phyloP scores from a whole-genome alignment of 768 basidiomycete species.

The Boletus pseudo-olivaceus region DNA sequence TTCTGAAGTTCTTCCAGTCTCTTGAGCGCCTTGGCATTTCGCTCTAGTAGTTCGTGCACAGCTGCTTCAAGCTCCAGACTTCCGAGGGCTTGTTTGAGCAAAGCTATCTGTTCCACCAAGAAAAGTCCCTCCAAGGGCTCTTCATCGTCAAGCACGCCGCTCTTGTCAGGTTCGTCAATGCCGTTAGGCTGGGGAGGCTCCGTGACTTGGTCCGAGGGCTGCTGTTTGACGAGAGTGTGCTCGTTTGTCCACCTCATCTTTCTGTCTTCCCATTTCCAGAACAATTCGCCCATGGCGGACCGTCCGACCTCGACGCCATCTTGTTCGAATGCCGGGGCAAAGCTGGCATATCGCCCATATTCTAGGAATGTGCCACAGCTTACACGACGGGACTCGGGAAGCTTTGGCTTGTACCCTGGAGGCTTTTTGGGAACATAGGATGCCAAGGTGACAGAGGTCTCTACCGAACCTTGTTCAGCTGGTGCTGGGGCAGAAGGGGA shows the following conservation, averaged over 20 bases:
- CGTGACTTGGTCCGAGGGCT: background rate
- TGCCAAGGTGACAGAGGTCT: slow-evolving; percentile 46
- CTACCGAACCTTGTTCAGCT: slow-evolving; percentile 27
- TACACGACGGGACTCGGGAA: slow-evolving; percentile 51
- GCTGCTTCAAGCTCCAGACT: slow-evolving; percentile 65
- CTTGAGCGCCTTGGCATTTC: slow-evolving; percentile 60
- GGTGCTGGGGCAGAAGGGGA: slow-evolving; percentile 41
- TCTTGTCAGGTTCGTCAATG: slow-evolving; percentile 5
- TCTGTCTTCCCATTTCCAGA: slow-evolving; percentile 50
- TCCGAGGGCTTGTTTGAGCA: slow-evolving; percentile 58
- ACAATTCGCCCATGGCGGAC: slow-evolving; percentile 53
- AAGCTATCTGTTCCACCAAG: slow-evolving; percentile 49
- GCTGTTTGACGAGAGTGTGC: slow-evolving; percentile 5
- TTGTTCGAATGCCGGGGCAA: slow-evolving; percentile 78
- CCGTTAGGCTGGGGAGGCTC: slow-evolving; percentile 12
- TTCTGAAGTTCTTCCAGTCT: slow-evolving; percentile 66
- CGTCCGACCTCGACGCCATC: slow-evolving; percentile 71
- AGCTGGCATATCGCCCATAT: slow-evolving; percentile 71
- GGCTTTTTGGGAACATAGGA: slow-evolving; percentile 50
- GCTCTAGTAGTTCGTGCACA: slow-evolving; percentile 63
- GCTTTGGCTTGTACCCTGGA: slow-evolving; percentile 37
- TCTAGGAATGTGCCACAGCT: slow-evolving; percentile 70
- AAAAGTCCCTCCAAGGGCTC: slow-evolving; percentile 51
- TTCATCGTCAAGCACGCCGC: slow-evolving; percentile 31
- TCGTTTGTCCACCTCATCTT: slow-evolving; percentile 30